These are phyloP conservation scores for Pichia sp. DNA, from an alignment of 1,139 yeast genomes.

Conservation along the genomic window DNA sequence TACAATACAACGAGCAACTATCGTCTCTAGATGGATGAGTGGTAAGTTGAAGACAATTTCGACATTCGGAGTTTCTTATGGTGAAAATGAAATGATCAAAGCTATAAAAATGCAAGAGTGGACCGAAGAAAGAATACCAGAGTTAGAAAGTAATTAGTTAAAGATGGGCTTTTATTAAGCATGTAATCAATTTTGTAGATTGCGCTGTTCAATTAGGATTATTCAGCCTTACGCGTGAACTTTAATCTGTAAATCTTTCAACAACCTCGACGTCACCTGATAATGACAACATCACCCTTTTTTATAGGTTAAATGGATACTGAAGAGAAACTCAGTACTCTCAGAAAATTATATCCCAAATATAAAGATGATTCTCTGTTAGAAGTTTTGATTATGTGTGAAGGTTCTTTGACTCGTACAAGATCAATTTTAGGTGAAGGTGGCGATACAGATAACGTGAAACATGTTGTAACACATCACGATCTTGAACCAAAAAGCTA, in stretches of 20 bases:
- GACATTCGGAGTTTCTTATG: slow-evolving; percentile 50
- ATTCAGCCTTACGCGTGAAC: not conserved
- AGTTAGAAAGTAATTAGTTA: too few species aligned
- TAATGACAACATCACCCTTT: too few species aligned
- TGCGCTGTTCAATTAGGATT: too few species aligned
- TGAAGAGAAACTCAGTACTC: slow-evolving; percentile 23
- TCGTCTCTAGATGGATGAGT: slow-evolving; percentile 48
- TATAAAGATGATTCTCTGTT: slow-evolving; percentile 28
- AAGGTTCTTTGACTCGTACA: slow-evolving; percentile 33
- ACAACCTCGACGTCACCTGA: too few species aligned
- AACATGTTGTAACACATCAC: too few species aligned
- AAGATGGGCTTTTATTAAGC: too few species aligned
- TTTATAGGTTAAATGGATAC: too few species aligned
- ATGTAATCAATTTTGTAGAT: too few species aligned
- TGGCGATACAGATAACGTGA: too few species aligned
- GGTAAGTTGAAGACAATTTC: slow-evolving; percentile 35
- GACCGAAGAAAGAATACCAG: slow-evolving; percentile 11
- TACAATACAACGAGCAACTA: slow-evolving; percentile 66
- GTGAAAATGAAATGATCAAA: slow-evolving; percentile 48
- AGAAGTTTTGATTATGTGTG: slow-evolving; percentile 35
- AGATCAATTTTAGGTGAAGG: slow-evolving; percentile 10
- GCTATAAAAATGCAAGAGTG: slow-evolving; percentile 18
- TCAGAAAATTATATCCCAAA: slow-evolving; percentile 26
- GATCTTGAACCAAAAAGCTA: too few species aligned
- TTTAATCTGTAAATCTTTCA: not conserved